Conservation (phyloP, 1,284 basidiomycete species). For the Meripilus lineatus region DNA sequence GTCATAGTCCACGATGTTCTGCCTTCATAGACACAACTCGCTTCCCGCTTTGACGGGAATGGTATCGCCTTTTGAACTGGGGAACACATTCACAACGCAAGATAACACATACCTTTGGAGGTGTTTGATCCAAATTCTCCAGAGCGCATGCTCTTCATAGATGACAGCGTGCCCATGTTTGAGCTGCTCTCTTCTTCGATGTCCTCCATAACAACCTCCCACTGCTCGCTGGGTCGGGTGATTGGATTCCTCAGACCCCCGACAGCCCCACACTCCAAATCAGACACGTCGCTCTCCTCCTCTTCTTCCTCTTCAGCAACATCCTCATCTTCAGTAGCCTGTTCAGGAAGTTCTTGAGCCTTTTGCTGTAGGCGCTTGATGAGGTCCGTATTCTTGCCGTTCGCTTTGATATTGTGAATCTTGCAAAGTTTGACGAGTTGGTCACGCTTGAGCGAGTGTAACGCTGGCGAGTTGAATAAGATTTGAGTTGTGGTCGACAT, state of each 20-base stretch:
- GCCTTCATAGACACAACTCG: too few relatives aligned
- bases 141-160: constrained; percentile 36
- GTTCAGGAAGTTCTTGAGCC: constrained; percentile 52
- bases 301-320: constrained; percentile 48
- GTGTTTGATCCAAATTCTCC: constrained; percentile 63
- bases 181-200: constrained; percentile 56
- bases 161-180: constrained; percentile 41
- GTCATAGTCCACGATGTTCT: too few relatives aligned
- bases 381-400: constrained; percentile 71
- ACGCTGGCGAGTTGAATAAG: constrained; percentile 73
- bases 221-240: constrained; percentile 63
- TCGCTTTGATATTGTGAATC: constrained; percentile 68
- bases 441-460: constrained; percentile 73
- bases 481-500: constrained; percentile 72
- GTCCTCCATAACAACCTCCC: constrained; percentile 75
- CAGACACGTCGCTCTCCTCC: constrained; percentile 27
- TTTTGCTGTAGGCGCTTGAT: constrained; percentile 62
- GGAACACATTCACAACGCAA: background rate
- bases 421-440: constrained; percentile 81
- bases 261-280: constrained; percentile 11
- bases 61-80: too few relatives aligned
- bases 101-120: constrained; percentile 49
- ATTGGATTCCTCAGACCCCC: constrained; percentile 13
- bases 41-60: too few relatives aligned
- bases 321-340: constrained; percentile 34